A percentile compares a stretch with the other conserved stretches of the same genome.
Conservation (phyloP, 352 stramenopile species). For the Globisporangium recalcitrans region DNA sequence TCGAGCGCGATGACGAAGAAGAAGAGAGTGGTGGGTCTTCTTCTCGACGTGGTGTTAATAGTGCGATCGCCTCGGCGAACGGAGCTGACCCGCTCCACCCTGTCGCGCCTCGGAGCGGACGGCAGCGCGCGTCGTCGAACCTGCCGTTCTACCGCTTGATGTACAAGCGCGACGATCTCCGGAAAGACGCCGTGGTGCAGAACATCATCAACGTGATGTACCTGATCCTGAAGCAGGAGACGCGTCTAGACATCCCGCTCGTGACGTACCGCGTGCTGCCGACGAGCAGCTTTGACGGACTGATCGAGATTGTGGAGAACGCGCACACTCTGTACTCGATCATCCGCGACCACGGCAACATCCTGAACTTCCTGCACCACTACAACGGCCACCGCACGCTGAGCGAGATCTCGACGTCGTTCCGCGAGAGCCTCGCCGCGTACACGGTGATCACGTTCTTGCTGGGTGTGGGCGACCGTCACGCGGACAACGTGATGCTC, state of each 20-base stretch:
- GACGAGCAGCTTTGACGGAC: conserved; percentile 76
- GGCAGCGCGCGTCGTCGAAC: conserved; percentile 4
- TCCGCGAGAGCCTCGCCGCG: conserved; percentile 91
- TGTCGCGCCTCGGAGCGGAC: conserved; percentile 11
- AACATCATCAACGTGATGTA: conserved; percentile 91
- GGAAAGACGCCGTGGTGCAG: conserved; percentile 81
- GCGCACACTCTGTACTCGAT: conserved; percentile 83
- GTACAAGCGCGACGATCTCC: conserved; percentile 85
- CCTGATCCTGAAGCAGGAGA: conserved; percentile 81
- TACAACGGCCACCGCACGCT: conserved; percentile 83
- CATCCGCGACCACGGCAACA: conserved; percentile 75
- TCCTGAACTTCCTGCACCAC: conserved; percentile 82
- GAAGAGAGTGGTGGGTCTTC: conserved; percentile 24
- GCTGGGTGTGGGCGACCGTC: conserved; percentile 97
- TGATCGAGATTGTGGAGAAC: conserved; percentile 87
- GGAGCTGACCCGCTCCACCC: background rate
- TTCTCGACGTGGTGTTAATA: conserved; percentile 3
- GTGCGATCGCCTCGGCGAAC: conserved; percentile 6
- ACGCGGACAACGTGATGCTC: conserved; percentile 99
- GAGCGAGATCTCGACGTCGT: conserved; percentile 82
- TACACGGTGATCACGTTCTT: conserved; percentile 99
- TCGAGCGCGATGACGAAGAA: conserved; percentile 71
- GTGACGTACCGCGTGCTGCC: conserved; percentile 85
- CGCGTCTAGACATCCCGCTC: conserved; percentile 67
- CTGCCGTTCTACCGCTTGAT: conserved; percentile 72